Percentiles rank a stretch among this genome's conserved stretches.
Evolutionary conservation across 2,329 filamentous ascomycete genomes (phyloP).

Genomic region (Monilinia laxa): DNA sequence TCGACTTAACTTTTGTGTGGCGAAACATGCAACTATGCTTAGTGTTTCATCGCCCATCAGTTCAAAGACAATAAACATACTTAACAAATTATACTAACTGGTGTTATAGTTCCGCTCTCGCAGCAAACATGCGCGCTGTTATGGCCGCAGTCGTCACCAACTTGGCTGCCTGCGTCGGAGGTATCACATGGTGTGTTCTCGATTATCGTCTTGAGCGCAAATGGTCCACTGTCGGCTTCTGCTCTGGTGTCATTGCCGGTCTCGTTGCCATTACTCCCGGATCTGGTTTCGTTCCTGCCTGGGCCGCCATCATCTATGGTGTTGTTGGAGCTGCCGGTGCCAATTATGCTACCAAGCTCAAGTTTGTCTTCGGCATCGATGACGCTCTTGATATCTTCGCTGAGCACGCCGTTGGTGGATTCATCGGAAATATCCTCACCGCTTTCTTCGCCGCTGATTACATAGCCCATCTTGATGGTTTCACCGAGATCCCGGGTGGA

Average conservation of each 20-base stretch:
- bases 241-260: slow-evolving; percentile 83
- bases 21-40: slow-evolving; percentile 9
- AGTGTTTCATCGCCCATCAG: slow-evolving; percentile 15
- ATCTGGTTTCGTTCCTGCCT: slow-evolving; percentile 79
- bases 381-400: slow-evolving; percentile 89
- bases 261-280: slow-evolving; percentile 87
- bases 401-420: slow-evolving; percentile 74
- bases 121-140: slow-evolving; percentile 78
- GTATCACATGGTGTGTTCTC: slow-evolving; percentile 84
- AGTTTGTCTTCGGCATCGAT: slow-evolving; percentile 77
- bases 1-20: background rate
- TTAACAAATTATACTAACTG: background rate
- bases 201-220: slow-evolving; percentile 88
- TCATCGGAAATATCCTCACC: slow-evolving; percentile 77
- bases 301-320: slow-evolving; percentile 80
- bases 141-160: slow-evolving; percentile 88
- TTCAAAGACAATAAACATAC: background rate
- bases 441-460: slow-evolving; percentile 83
- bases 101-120: slow-evolving; percentile 58
- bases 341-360: slow-evolving; percentile 90
- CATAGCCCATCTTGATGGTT: slow-evolving; percentile 77
- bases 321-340: slow-evolving; percentile 72
- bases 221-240: slow-evolving; percentile 92
- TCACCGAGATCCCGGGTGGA: slow-evolving; percentile 66
- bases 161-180: slow-evolving; percentile 77